Base-by-base conservation (phyloP, 1,284 basidiomycete species). In the Tilletia indica region DNA sequence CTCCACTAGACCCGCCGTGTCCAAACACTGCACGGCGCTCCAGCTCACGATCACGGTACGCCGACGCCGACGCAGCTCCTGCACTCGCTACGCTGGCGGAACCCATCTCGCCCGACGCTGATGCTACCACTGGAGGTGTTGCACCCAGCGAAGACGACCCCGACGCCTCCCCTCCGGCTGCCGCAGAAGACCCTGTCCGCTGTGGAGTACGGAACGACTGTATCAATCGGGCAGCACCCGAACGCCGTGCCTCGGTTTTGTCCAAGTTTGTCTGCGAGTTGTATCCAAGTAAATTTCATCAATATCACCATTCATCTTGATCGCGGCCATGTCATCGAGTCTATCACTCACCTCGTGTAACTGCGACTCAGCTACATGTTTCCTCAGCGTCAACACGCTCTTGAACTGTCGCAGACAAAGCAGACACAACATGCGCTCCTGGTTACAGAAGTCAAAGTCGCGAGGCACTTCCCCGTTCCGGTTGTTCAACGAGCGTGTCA, bases 401-500 rank as follows among this genome's bases (percentile, higher is more conserved):
- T 64, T 64, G 61, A 64, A 64, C 16, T 38, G 34, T 16, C 61
- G 61, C 36, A 64, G 3, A 21, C 61, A 64, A 0, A 64, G 61
- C 34, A 64, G 61, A 19, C 61, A 64, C 36, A 64, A 38, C 61
- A 64, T 34, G 9, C 61, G 61, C 31, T 64, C 61, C n/a, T 64
- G 34, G 36, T 64, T 64, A 38, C 61, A 64, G 61, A 64, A 64
- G 61, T 64, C 61, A 21, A 38, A 64, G 61, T 64, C 38, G 6
- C 31, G 34, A 14, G 61, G 61, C 34, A 64, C 61, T 36, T 64
- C 61, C 36, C 36, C 61, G 36, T 38, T 16, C 8, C 36, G 61
- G 16, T 36, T 34, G 34, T 12, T 42, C 9, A 54, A 25, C 12
- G 34, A 38, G 3, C 61, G 61, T 5, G 61, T 64, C 36, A 64